Base-by-base conservation (phyloP, 2,329 filamentous ascomycete genomes). In the Drechslerella dactyloides region DNA sequence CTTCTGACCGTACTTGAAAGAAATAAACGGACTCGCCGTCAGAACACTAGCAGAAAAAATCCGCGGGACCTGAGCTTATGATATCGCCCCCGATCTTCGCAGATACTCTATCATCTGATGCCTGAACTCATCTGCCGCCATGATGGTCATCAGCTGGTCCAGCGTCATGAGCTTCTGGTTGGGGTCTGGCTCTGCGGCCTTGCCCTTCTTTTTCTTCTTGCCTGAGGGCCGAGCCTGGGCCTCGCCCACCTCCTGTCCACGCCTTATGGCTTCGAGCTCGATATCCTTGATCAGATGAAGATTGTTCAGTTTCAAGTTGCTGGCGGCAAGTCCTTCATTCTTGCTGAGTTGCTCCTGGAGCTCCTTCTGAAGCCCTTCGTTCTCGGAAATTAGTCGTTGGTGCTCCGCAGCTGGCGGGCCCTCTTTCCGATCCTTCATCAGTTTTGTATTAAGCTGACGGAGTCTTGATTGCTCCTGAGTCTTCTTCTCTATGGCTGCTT, bases 271-370 rank as follows among this genome's bases (percentile, higher is more conserved):
- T 33, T 61, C 57, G 0, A 57, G 4, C 19, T 69, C 56, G 23
- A 69, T 27, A 21, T 51, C 21, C 8, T 44, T 55, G 5, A 27
- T 33, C 6, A 62, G 35, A 13, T 56, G 48, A 23, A 40, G 35
- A 27, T 69, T 53, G 44, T 52, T 69, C n/a, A 69, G n/a, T 13
- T 55, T 35, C 27, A 48, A 17, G n/a, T 51, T 65, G 17, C 44
- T 33, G 5, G 11, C 23, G 1, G 56, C 24, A 8, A 58, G 33
- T 13, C 24, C 40, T 17, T 52, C 44, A 8, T 66, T 52, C 19
- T 15, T 5, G 17, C 44, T 44, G 19, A 40, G 27, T 23, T 58
- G 46, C 15, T 68, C 21, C 2, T 24, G 17, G 35, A 30, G 52
- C 21, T 30, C 44, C 54, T 35, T 52, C 46, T 68, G n/a, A 2